phyloP scores from a whole-genome alignment of 2,329 filamentous ascomycete genomes.

The Colletotrichum cereale region DNA sequence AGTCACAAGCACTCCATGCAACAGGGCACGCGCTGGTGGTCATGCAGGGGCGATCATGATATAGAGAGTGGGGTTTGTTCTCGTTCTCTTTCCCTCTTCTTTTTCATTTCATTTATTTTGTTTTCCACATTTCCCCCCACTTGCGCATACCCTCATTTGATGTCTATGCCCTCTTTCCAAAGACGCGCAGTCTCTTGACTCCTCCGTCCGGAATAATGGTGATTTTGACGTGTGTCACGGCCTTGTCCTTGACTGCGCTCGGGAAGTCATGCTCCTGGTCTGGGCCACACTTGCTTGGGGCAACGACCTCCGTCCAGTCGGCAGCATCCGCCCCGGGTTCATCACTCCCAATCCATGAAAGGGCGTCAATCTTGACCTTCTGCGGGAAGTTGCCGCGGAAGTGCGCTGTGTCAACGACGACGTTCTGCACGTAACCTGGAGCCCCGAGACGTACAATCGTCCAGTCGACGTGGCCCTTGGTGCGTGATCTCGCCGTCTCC shows the following conservation, averaged over 20 bases:
- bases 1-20: neutral
- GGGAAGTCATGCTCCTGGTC: slow-evolving; percentile 79
- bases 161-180: slow-evolving; percentile 67
- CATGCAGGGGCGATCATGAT: neutral
- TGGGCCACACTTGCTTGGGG: slow-evolving; percentile 76
- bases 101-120: neutral
- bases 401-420: slow-evolving; percentile 84
- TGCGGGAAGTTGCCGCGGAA: slow-evolving; percentile 89
- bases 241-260: slow-evolving; percentile 65
- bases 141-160: neutral
- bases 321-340: slow-evolving; percentile 69
- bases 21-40: neutral
- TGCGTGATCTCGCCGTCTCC: slow-evolving; percentile 83
- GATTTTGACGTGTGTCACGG: slow-evolving; percentile 87
- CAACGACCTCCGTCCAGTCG: slow-evolving; percentile 75
- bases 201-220: slow-evolving; percentile 95
- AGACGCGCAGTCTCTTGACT: slow-evolving; percentile 86
- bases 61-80: neutral
- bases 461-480: slow-evolving; percentile 82
- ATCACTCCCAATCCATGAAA: slow-evolving; percentile 65
- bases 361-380: slow-evolving; percentile 75
- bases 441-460: slow-evolving; percentile 80
- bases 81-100: no score
- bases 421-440: slow-evolving; percentile 71
- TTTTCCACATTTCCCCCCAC: neutral